Percentiles rank a stretch among this genome's conserved stretches.
Conservation (phyloP, 2,329 filamentous ascomycete genomes). For the Orbilia oligospora region DNA sequence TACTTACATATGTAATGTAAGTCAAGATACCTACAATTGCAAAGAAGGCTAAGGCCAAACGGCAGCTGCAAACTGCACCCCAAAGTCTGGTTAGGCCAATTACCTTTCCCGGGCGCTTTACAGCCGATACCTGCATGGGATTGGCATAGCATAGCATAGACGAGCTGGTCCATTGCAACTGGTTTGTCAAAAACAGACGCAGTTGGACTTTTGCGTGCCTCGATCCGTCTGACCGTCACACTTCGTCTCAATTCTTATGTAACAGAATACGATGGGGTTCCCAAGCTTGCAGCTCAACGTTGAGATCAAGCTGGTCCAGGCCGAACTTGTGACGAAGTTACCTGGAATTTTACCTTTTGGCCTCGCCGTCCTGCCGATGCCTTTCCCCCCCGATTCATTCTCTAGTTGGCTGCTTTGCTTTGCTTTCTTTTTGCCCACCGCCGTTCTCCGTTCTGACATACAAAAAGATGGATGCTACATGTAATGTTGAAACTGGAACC, state of each 20-base stretch:
- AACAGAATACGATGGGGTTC: slow-evolving; percentile 38
- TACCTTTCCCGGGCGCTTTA: slow-evolving; percentile 43
- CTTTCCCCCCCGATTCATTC: neutral
- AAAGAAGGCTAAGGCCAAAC: neutral
- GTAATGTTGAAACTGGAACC: slow-evolving; percentile 25
- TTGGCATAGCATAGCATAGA: slow-evolving; percentile 49
- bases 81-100: slow-evolving; percentile 38
- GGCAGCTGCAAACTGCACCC: slow-evolving; percentile 9
- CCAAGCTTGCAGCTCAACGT: slow-evolving; percentile 32
- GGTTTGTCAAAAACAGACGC: slow-evolving; percentile 8
- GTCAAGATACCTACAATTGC: neutral
- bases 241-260: slow-evolving; percentile 54
- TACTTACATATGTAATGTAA: no score
- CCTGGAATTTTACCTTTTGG: slow-evolving; percentile 6
- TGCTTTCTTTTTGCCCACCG: neutral
- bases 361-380: slow-evolving; percentile 46
- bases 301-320: slow-evolving; percentile 19
- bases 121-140: slow-evolving; percentile 57
- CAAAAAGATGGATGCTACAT: no score
- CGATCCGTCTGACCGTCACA: slow-evolving; percentile 44
- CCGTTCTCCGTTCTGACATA: neutral
- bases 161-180: slow-evolving; percentile 32
- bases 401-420: no score
- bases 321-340: slow-evolving; percentile 6
- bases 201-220: slow-evolving; percentile 15